Percentiles rank a stretch among this genome's conserved stretches.
Conservation (phyloP, 176 grass and related monocot genomes). For the maize (Zea mays) region DNA sequence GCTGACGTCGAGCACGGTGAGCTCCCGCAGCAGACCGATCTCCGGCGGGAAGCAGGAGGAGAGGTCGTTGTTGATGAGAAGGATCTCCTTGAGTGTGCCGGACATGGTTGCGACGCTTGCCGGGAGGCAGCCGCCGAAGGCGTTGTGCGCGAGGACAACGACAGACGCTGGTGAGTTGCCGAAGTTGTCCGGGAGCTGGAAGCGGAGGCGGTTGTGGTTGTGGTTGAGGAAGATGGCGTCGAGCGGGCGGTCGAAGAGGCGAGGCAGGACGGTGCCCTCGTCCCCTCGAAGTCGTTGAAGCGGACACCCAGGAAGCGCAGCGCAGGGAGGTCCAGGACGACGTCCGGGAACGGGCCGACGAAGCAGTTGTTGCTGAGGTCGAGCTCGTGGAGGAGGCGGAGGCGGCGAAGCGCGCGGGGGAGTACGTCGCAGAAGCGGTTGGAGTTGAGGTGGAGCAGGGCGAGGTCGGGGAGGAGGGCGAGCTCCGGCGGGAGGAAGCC, state of each 20-base stretch:
- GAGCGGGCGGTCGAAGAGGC: conserved; percentile 74
- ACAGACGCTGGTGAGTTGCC: conserved; percentile 94
- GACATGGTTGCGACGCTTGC: conserved; percentile 97
- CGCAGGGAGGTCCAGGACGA: conserved; percentile 60
- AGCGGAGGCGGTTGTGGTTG: conserved; percentile 74
- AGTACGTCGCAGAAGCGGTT: conserved; percentile 87
- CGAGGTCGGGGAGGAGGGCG: conserved; percentile 70
- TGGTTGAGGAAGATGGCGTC: conserved; percentile 99
- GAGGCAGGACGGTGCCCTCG: conserved; percentile 38
- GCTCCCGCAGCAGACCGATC: conserved; percentile 58
- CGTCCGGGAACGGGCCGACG: conserved; percentile 65
- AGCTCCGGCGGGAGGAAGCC: conserved; percentile 87
- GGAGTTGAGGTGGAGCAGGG: conserved; percentile 88
- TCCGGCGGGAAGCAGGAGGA: conserved; percentile 78
- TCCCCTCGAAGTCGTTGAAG: conserved; percentile 98
- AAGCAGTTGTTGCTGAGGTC: conserved; percentile 98
- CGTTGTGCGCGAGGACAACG: conserved; percentile 86
- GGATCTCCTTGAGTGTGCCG: conserved; percentile 82
- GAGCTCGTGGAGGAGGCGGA: conserved; percentile 74
- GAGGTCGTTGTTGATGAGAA: conserved; percentile 81
- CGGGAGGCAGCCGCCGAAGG: conserved; percentile 72
- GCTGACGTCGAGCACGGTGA: conserved; percentile 91
- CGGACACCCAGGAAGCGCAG: conserved; percentile 84
- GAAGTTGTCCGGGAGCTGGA: conserved; percentile 78
- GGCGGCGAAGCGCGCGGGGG: conserved; percentile 50